Conservation (phyloP, 2,329 filamentous ascomycete genomes). For the Aspergillus alliaceus region DNA sequence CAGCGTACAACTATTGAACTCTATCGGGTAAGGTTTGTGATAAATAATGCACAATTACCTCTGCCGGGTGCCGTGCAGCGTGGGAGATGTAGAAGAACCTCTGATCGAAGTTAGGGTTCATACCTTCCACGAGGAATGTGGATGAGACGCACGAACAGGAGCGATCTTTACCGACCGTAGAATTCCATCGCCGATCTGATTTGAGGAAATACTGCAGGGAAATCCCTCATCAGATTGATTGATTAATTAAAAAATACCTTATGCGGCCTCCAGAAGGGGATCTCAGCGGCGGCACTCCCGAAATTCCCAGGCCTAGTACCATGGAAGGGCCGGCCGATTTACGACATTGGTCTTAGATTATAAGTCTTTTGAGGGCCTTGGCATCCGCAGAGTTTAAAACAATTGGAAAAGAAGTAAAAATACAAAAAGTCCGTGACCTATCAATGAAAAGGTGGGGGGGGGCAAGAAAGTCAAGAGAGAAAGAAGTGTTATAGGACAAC, state of each 20-base stretch:
- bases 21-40: not conserved
- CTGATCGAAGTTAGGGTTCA: not conserved
- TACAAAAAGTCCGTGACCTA: no score
- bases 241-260: not conserved
- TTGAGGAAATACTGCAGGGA: not conserved
- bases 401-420: no score
- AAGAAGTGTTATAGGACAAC: not conserved
- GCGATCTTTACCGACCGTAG: no score
- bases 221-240: not conserved
- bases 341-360: not conserved
- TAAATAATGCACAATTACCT: not conserved
- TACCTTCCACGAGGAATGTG: not conserved
- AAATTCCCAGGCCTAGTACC: not conserved
- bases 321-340: not conserved
- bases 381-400: not conserved
- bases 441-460: not conserved
- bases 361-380: not conserved
- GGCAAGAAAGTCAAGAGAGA: not conserved
- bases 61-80: not conserved
- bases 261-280: no score
- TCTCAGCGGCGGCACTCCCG: not conserved
- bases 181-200: no score
- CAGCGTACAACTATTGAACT: not conserved
- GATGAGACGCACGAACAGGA: no score
- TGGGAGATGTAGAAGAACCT: not conserved